Base-by-base conservation (phyloP, 2,329 filamentous ascomycete species). In the Sphaerulina vaccinii region DNA sequence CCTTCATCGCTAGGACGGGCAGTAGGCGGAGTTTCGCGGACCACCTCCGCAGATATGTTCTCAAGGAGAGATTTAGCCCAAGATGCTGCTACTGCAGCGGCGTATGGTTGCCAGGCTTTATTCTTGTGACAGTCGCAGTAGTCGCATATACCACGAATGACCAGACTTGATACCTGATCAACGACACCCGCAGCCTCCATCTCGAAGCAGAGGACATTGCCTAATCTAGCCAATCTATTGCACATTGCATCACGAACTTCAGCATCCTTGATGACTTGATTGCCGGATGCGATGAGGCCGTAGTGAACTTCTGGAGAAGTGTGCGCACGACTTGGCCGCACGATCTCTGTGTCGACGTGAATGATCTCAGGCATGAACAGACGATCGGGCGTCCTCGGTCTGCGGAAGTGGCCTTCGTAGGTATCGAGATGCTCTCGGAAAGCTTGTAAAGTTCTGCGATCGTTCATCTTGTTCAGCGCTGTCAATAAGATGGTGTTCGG, bases 111-210 rank as follows among this genome's bases (percentile, higher is more conserved):
- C 59, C 60, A 62, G n/a, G 9, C 19, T 13, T 62, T 46, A 36
- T 61, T 57, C 51, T 62, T 60, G 47, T 61, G 59, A 13, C 53
- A 54, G 32, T 62, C 60, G 3, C 55, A 46, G 19, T 62, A 61
- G 40, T 61, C 60, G 15, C 48, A 62, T 10, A 62, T 59, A 6
- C 60, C 59, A 4, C 59, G 41, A 8, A 63, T 54, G 18, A 63
- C 52, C 3, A 63, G 38, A 44, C 52, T 62, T 4, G 53, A 52
- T 13, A 53, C 33, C 2, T 27, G n/a, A 24, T 35, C 39, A 51
- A 62, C 62, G 16, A 35, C 6, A 6, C 57, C 60, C 6, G 62
- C 62, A 7, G 62, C 59, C 18, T 64, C 60, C 60, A 61, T 63
- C 51, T 65, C 62, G 40, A 64, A 62, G 41, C 62, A 62, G 5